These are phyloP conservation scores for Xanthoparmelia taractica DNA, from an alignment of 495 filamentous ascomycete species.

Conservation along the genomic window DNA sequence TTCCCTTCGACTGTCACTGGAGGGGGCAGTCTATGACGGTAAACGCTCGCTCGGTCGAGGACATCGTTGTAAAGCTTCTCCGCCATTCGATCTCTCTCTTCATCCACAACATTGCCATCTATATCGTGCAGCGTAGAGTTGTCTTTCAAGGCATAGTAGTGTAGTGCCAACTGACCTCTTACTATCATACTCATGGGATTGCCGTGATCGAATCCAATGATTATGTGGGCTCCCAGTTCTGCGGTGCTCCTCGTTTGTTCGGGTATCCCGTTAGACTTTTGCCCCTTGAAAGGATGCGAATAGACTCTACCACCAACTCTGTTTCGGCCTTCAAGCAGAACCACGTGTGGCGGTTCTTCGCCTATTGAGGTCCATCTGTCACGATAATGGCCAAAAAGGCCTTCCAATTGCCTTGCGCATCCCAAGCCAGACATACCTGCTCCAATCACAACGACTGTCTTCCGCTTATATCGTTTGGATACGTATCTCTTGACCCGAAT, in stretches of 20 bases:
- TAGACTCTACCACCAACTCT: conserved; percentile 92
- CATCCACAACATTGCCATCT: conserved; percentile 72
- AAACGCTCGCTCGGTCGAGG: conserved; percentile 80
- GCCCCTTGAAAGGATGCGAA: conserved; percentile 71
- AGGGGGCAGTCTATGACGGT: conserved; percentile 65
- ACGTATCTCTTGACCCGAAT: conserved; percentile 25
- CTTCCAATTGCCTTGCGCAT: conserved; percentile 85
- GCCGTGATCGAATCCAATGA: conserved; percentile 91
- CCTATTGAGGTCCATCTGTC: conserved; percentile 52
- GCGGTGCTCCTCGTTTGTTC: conserved; percentile 61
- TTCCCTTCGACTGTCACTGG: conserved; percentile 75
- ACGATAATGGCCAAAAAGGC: conserved; percentile 68
- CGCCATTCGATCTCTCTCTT: conserved; percentile 69
- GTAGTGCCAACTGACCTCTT: conserved; percentile 80
- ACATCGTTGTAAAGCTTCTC: conserved; percentile 92
- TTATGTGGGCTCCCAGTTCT: conserved; percentile 95
- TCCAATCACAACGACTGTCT: conserved; percentile 81
- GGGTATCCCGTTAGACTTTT: conserved; percentile 40
- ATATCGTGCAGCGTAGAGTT: conserved; percentile 86
- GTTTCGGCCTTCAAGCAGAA: conserved; percentile 80
- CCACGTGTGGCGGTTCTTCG: conserved; percentile 61
- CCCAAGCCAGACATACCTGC: conserved; percentile 89
- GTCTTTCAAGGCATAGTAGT: conserved; percentile 74
- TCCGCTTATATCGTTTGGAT: conserved; percentile 40
- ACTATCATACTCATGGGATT: conserved; percentile 89